Evolutionary conservation across 371 early-diverging fungal species (phyloP).

Genomic region (Lichtheimia hyalospora): DNA sequence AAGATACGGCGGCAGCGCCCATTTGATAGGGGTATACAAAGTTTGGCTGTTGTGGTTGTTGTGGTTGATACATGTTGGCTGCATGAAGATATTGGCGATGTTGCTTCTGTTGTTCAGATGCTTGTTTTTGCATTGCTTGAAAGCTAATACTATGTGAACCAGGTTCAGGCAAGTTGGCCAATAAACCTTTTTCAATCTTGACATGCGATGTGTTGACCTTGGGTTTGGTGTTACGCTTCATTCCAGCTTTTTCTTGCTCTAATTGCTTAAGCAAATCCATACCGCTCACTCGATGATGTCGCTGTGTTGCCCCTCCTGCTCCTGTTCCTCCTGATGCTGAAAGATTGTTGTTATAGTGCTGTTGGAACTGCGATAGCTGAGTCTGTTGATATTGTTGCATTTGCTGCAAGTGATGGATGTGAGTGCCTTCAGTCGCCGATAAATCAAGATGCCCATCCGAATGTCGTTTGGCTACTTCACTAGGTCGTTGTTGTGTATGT

Average conservation of each 20-base stretch:
- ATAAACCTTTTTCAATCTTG: conserved; percentile 42
- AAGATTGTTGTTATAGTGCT: conserved; percentile 15
- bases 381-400: conserved; percentile 28
- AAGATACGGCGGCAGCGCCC: conserved; percentile 2
- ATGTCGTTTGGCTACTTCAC: conserved; percentile 8
- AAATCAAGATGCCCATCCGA: conserved; percentile 8
- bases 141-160: conserved; percentile 47
- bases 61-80: conserved; percentile 2
- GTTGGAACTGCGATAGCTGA: conserved; percentile 31
- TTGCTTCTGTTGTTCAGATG: conserved; percentile 24
- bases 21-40: conserved; percentile 14
- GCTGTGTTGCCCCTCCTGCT: background rate
- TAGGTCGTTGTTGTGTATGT: conserved; percentile 1
- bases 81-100: conserved; percentile 10
- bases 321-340: conserved; percentile 18
- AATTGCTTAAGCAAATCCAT: conserved; percentile 47
- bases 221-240: conserved; percentile 31
- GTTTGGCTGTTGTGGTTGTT: conserved; percentile 11
- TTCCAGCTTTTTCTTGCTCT: conserved; percentile 45
- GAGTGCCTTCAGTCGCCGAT: conserved; percentile 17
- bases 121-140: conserved; percentile 32
- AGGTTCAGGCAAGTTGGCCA: conserved; percentile 43
- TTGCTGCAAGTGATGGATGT: conserved; percentile 28
- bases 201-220: conserved; percentile 37
- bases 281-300: conserved; percentile 30